A percentile compares a stretch with the other conserved stretches of the same genome.
These are phyloP conservation scores for Leishmania guyanensis DNA, from an alignment of 208 protist genomes.

Conservation along the genomic window DNA sequence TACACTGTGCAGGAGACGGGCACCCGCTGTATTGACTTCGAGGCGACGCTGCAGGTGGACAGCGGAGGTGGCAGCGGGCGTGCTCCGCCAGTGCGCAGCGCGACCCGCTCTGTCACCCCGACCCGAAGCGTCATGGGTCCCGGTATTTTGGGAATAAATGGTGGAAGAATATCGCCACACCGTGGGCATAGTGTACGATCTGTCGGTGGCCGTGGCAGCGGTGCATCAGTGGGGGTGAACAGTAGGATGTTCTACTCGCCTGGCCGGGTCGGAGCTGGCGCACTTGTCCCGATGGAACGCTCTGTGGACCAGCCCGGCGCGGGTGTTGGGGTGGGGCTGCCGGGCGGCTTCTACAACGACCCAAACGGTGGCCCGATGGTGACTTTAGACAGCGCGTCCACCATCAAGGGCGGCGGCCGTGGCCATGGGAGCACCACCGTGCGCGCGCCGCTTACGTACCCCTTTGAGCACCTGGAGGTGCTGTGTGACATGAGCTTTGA, in stretches of 20 bases:
- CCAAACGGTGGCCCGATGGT: constrained; percentile 26
- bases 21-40: constrained; percentile 71
- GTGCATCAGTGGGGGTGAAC: neutral
- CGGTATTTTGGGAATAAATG: neutral
- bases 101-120: constrained; percentile 32
- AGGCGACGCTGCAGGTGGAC: constrained; percentile 70
- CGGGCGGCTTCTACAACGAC: constrained; percentile 24
- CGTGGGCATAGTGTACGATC: constrained; percentile 21
- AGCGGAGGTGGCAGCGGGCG: constrained; percentile 28
- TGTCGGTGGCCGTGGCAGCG: constrained; percentile 13
- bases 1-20: constrained; percentile 70
- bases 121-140: constrained; percentile 17
- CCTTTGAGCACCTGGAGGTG: constrained; percentile 78
- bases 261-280: constrained; percentile 12
- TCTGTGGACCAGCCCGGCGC: constrained; percentile 32
- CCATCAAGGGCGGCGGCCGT: constrained; percentile 4
- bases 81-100: constrained; percentile 36
- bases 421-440: constrained; percentile 19
- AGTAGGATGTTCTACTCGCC: constrained; percentile 23
- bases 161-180: constrained; percentile 11
- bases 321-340: constrained; percentile 18
- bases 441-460: constrained; percentile 72
- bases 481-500: constrained; percentile 90
- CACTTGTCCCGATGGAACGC: constrained; percentile 33
- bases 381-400: constrained; percentile 24